A percentile compares a stretch with the other conserved stretches of the same genome.
These are phyloP conservation scores for Phytopythium delawarense DNA, from an alignment of 352 stramenopile species.

Conservation along the genomic window DNA sequence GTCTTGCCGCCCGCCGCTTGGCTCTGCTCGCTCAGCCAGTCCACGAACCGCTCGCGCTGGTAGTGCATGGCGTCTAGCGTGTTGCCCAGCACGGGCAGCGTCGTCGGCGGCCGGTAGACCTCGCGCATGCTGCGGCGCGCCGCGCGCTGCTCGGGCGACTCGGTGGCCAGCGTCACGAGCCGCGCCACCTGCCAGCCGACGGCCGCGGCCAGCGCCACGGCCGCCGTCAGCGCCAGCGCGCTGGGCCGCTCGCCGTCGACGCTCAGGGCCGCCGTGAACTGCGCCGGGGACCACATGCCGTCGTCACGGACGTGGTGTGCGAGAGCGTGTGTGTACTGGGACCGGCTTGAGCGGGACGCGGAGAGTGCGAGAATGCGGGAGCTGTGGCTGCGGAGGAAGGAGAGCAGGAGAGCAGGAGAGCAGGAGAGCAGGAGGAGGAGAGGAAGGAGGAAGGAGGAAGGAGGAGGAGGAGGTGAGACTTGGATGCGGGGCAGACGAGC, in stretches of 20 bases:
- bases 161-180: conserved; percentile 1
- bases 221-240: conserved; percentile 7
- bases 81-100: conserved; percentile 28
- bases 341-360: background rate
- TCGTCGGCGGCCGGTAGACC: conserved; percentile 20
- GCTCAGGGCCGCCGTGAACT: background rate
- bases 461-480: no score
- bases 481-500: no score
- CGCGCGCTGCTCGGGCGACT: conserved; percentile 8
- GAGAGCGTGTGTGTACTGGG: background rate
- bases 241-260: background rate
- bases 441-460: no score
- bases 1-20: conserved; percentile 18
- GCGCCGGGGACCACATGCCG: conserved; percentile 5
- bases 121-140: conserved; percentile 11
- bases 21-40: conserved; percentile 35
- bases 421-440: no score
- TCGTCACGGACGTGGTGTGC: background rate
- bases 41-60: conserved; percentile 23
- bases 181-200: conserved; percentile 12
- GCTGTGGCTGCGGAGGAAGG: no score
- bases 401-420: background rate
- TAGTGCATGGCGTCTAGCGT: conserved; percentile 30
- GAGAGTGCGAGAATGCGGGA: background rate
- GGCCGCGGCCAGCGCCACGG: conserved; percentile 7